Evolutionary conservation across 192 early-diverging fungal genomes (phyloP).

Genomic region (Gigaspora rosea): DNA sequence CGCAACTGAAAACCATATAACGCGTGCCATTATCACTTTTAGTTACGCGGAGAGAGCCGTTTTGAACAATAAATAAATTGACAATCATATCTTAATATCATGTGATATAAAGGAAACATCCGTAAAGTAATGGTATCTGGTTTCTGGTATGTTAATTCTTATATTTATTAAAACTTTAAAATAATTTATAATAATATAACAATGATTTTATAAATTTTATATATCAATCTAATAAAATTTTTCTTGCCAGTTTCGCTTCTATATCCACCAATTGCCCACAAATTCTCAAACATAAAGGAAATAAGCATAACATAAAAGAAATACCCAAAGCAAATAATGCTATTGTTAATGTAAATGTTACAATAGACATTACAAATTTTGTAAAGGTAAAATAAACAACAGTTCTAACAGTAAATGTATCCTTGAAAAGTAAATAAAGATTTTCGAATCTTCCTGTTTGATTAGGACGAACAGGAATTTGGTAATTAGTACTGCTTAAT

Average conservation of each 20-base stretch:
- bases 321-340: not conserved
- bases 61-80: no score
- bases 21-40: no score
- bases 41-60: no score
- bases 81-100: no score
- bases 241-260: constrained; percentile 6
- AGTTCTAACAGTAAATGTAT: not conserved
- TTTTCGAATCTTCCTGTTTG: not conserved
- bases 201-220: no score
- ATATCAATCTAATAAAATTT: not conserved
- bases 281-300: not conserved
- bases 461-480: not conserved
- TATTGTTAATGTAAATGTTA: not conserved
- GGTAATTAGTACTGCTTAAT: not conserved
- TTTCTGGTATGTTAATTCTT: no score
- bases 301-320: not conserved
- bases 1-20: no score
- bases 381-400: not conserved
- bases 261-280: not conserved
- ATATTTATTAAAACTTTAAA: no score
- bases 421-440: not conserved
- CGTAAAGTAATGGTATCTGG: no score
- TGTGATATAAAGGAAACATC: no score
- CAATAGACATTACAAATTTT: constrained; percentile 4
- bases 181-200: no score